Evolutionary conservation across 257 asterid species (phyloP), one percentile per base, ranked within the genome.

Genomic region (Solanum clarkiae): DNA sequence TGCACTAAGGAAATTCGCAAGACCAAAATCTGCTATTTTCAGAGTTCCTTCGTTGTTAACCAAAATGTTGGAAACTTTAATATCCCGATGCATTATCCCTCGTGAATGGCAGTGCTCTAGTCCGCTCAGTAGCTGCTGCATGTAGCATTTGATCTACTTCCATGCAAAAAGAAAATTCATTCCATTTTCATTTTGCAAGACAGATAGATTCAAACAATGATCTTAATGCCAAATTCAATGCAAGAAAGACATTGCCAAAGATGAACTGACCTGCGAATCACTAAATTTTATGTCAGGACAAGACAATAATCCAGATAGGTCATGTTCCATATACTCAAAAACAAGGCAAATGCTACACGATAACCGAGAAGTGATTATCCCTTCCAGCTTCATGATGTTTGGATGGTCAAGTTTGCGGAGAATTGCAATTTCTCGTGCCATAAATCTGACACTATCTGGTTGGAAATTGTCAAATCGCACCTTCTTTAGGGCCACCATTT

Each of bases 311-410:
- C 99, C 98, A 2, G 98, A 89, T n/a, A 97, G 98, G 86, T 97
- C 99, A 22, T 97, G 99, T 86, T 97, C 99, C 98, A 97, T 97
- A 90, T 95, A 97, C 87, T 97, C 98, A 82, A 97, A 97, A 66
- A 97, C 99, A 56, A 97, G 97, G 93, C 93, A 94, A 49, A 97
- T 88, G 85, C 91, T 93, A 47, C 92, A 88, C 2, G 99, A 95
- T 57, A 94, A 83, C 24, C 91, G 86, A 24, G 99, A 97, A 7
- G 98, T 95, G 29, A 97, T 93, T 59, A 97, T 97, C 20, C 99
- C 99, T 88, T 95, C 98, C 74, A 97, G 93, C 87, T 97, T 97
- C 96, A 97, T 92, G 84, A 97, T 85, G 82, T 97, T 97, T 5
- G 97, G 99, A 86, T 97, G 99, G 84, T 97, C 93, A 42, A 97